A percentile compares a stretch with the other conserved stretches of the same genome.
Conservation (phyloP, 2,329 filamentous ascomycete genomes). For the Chaetomiaceae sp. region DNA sequence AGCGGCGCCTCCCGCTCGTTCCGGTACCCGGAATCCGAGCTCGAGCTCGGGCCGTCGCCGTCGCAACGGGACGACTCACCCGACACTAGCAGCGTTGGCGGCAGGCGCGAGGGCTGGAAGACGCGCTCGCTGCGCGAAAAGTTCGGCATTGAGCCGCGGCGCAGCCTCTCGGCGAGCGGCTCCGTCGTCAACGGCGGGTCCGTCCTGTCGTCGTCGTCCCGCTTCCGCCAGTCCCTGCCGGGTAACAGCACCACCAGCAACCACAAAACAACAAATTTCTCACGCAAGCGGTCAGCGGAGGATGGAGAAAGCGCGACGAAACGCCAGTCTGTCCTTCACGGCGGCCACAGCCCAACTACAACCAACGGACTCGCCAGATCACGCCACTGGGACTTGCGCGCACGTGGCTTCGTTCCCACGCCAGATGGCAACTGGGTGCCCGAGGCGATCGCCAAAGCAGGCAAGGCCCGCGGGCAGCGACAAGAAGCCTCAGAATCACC, state of each 20-base stretch:
- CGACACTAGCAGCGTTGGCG: constrained; percentile 9
- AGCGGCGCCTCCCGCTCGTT: constrained; percentile 6
- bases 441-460: constrained; percentile 38
- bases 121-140: constrained; percentile 24
- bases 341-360: neutral
- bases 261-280: constrained; percentile 14
- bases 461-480: neutral
- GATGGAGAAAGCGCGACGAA: constrained; percentile 28
- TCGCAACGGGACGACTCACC: constrained; percentile 3
- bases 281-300: constrained; percentile 19
- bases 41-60: constrained; percentile 17
- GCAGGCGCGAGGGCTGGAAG: constrained; percentile 23
- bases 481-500: neutral
- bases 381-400: constrained; percentile 32
- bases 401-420: constrained; percentile 40
- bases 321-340: neutral
- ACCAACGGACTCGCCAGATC: constrained; percentile 20
- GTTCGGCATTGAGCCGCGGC: constrained; percentile 19
- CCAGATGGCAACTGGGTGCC: constrained; percentile 48
- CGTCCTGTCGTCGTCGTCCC: constrained; percentile 7
- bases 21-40: constrained; percentile 18
- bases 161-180: constrained; percentile 23
- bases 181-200: constrained; percentile 17
- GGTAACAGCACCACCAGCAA: constrained; percentile 17
- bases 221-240: constrained; percentile 21